These are phyloP conservation scores for Cystobasidium ongulense DNA, from an alignment of 768 basidiomycete species.

Conservation along the genomic window DNA sequence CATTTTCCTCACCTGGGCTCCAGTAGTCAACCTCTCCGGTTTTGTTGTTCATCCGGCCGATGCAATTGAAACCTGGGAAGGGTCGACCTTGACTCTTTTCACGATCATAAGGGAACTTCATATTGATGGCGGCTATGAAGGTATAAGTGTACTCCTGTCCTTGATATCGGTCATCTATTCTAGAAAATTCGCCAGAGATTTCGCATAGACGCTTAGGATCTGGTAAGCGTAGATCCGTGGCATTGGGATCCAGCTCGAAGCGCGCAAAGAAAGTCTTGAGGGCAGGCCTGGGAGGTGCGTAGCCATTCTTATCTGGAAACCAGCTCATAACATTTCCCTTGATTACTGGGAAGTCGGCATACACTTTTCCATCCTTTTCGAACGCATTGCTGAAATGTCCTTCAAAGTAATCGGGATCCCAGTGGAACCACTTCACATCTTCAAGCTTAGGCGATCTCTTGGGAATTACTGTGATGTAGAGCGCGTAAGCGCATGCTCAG, in stretches of 20 bases:
- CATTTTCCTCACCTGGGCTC: neutral
- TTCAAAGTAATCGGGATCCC: slow-evolving; percentile 23
- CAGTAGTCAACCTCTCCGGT: slow-evolving; percentile 1
- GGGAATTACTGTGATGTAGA: slow-evolving; percentile 5
- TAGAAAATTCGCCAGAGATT: slow-evolving; percentile 29
- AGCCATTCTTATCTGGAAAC: slow-evolving; percentile 13
- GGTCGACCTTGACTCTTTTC: neutral
- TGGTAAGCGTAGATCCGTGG: slow-evolving; percentile 5
- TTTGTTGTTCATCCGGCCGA: neutral
- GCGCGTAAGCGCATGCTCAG: neutral
- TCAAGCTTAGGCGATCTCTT: slow-evolving; percentile 12
- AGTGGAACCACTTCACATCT: slow-evolving; percentile 33
- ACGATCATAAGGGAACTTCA: slow-evolving; percentile 24
- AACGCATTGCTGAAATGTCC: slow-evolving; percentile 8
- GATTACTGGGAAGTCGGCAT: slow-evolving; percentile 16
- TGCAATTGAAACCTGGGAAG: neutral
- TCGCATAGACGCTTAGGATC: slow-evolving; percentile 21
- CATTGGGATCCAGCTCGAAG: slow-evolving; percentile 28
- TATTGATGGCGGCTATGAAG: slow-evolving; percentile 24
- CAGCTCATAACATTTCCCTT: slow-evolving; percentile 19
- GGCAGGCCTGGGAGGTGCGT: neutral
- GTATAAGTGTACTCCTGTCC: slow-evolving; percentile 20
- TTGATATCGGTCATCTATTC: slow-evolving; percentile 27
- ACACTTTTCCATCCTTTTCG: slow-evolving; percentile 24
- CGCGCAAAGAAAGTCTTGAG: slow-evolving; percentile 26